Evolutionary conservation across 192 early-diverging fungal species (phyloP), one percentile per base, ranked within the genome.

Genomic region (Umbelopsis sp.): DNA sequence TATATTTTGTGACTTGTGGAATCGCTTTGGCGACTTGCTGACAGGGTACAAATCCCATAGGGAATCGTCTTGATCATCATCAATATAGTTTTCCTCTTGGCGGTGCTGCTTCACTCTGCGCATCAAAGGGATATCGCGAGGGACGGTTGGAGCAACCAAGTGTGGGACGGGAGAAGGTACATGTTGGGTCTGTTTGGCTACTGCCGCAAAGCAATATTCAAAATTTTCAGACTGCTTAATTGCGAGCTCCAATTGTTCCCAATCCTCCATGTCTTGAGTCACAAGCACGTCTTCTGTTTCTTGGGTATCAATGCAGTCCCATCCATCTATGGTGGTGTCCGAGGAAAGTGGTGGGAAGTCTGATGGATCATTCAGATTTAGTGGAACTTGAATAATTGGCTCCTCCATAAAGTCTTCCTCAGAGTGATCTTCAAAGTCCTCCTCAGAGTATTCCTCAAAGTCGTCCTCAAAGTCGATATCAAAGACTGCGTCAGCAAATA

Each of bases 191-290:
- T 62, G 56, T 34, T 62, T 62, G 31, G 56, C 56, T 11, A 62
- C 31, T 4, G 56, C 34, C 2, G 56, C 56, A 62, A 62, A 62
- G 26, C 56, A 62, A 20, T 34, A 62, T 10, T 32, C 56, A 34
- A 34, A 26, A 9, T 1, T 26, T 10, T 6, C 29, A 11, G 12
- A 34, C n/a, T 56, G 53, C 29, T 8, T 56, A 11, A 2, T 62
- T 11, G 56, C 56, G 6, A 62, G 29, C 0, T 62, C 56, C 56
- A 62, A 14, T 34, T 62, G 56, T 34, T 62, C 56, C 56, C 56
- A 62, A 20, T 32, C 56, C 5, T 62, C 56, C 14, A 16, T 62
- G 31, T 31, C 31, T 12, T 6, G 11, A 4, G 14, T 29, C 0
- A 62, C 29, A 26, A 62, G 25, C 26, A 62, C 31, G 56, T 62